phyloP scores from a whole-genome alignment of 345 rosid genomes.

The Pistacia atlantica region DNA sequence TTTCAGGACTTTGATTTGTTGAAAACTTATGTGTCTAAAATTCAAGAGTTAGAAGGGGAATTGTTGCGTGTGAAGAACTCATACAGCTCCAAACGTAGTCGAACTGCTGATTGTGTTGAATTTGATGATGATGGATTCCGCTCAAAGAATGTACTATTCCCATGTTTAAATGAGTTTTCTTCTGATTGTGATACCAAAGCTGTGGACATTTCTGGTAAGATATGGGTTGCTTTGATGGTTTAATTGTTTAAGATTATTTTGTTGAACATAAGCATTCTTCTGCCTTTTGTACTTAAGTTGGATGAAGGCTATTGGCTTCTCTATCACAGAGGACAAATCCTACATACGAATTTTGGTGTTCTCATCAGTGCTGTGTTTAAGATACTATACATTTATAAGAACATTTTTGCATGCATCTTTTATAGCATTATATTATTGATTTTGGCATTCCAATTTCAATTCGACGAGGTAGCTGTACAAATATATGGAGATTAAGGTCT shows the following conservation, averaged over 20 bases:
- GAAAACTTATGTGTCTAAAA: constrained; percentile 70
- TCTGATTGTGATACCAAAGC: constrained; percentile 58
- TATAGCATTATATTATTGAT: not conserved
- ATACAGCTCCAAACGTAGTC: constrained; percentile 43
- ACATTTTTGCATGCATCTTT: not conserved
- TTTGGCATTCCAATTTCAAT: constrained; percentile 12
- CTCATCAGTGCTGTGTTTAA: not conserved
- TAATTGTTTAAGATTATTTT: not conserved
- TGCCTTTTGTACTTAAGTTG: not conserved
- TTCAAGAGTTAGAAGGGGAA: constrained; percentile 93
- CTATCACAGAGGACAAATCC: not conserved
- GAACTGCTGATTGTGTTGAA: constrained; percentile 45
- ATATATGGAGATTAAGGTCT: not conserved
- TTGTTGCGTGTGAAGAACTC: constrained; percentile 56
- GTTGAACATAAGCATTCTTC: not conserved
- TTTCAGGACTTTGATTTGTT: constrained; percentile 73
- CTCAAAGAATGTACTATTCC: constrained; percentile 50
- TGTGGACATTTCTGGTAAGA: constrained; percentile 55
- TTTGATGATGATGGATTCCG: constrained; percentile 63
- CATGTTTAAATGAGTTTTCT: constrained; percentile 54
- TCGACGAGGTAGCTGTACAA: not conserved
- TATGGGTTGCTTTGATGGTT: not conserved
- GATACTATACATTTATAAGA: not conserved
- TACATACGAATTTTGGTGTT: not conserved
- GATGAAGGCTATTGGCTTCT: not conserved